Conservation (phyloP, 2,329 filamentous ascomycete species). For the Meredithiella fracta region DNA sequence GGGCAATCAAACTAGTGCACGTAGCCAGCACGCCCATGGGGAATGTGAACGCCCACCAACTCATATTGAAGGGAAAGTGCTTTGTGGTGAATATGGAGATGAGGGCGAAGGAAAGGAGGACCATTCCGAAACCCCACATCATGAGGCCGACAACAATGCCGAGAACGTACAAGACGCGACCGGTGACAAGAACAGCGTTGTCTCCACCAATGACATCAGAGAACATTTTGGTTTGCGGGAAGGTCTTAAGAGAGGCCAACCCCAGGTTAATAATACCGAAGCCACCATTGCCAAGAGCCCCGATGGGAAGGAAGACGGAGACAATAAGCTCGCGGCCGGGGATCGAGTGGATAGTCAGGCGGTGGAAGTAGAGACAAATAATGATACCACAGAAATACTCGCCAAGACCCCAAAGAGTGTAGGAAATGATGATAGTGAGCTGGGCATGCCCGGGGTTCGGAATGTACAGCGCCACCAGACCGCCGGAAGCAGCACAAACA, state of each 20-base stretch:
- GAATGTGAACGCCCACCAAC: slow-evolving; percentile 33
- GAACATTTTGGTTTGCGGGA: slow-evolving; percentile 28
- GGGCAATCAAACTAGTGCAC: slow-evolving; percentile 25
- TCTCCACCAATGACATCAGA: slow-evolving; percentile 17
- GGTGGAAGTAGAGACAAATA: slow-evolving; percentile 54
- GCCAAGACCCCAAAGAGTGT: slow-evolving; percentile 53
- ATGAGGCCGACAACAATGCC: slow-evolving; percentile 32
- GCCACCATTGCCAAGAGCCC: slow-evolving; percentile 49
- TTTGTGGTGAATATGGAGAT: slow-evolving; percentile 26
- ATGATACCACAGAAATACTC: slow-evolving; percentile 42
- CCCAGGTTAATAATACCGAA: slow-evolving; percentile 39
- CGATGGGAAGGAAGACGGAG: slow-evolving; percentile 49
- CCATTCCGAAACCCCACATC: slow-evolving; percentile 30
- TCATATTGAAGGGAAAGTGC: slow-evolving; percentile 29
- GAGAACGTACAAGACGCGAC: slow-evolving; percentile 40
- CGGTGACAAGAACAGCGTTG: slow-evolving; percentile 18
- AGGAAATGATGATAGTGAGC: slow-evolving; percentile 46
- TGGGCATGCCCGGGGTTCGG: slow-evolving; percentile 38
- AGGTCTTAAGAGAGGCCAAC: slow-evolving; percentile 27
- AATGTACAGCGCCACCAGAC: slow-evolving; percentile 45
- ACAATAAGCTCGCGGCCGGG: slow-evolving; percentile 52
- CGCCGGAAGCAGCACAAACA: slow-evolving; percentile 48
- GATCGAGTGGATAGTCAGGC: slow-evolving; percentile 48
- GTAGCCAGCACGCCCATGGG: slow-evolving; percentile 29
- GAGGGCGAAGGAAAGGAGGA: slow-evolving; percentile 29